Base-by-base conservation (phyloP, 768 basidiomycete genomes). In the Tylopilus balloui region DNA sequence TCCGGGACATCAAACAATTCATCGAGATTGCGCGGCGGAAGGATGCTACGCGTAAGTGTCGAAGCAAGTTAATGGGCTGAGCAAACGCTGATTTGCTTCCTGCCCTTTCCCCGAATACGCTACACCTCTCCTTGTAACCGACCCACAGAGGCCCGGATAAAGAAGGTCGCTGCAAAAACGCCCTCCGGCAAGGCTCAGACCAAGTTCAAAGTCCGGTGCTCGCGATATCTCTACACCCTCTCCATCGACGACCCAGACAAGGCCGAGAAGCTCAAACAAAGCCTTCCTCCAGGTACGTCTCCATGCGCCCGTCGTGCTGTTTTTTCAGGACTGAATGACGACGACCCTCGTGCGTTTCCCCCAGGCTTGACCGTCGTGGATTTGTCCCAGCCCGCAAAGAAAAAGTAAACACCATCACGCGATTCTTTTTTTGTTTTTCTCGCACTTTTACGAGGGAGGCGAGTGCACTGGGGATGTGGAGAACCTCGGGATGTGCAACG, bases 181-280 rank as follows among this genome's bases (percentile, higher is more conserved):
- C 68, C 82, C 28, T 78, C 79, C 42, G 86, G 81, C 62, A 91
- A 91, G 75, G 76, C 78, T 29, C 78, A 83, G 73, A 95, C 89
- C 67, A 99, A 98, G 77, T 97, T 98, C 84, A 99, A 99, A 81
- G 83, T 99, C 68, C 82, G 96, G 69, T 97, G 94, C 78, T 87
- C 89, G 52, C 81, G 89, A 69, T 93, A 93, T 72, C 85, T 94
- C 53, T 99, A 99, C 85, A 98, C 96, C n/a, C 82, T 98, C 56
- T 81, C 84, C 53, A 71, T 98, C 68, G 88, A 92, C 69, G 96
- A 99, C 76, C 83, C 90, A 65, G 93, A 96, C 71, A 98, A 97
- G 80, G 95, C 96, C 34, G 93, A 96, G 71, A 99, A 97, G 78
- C 83, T 99, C 62, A 83, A 86, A 77, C 90, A 90, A 77, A 86